Evolutionary conservation across 768 basidiomycete species (phyloP).

Genomic region (Naematelia encephala): DNA sequence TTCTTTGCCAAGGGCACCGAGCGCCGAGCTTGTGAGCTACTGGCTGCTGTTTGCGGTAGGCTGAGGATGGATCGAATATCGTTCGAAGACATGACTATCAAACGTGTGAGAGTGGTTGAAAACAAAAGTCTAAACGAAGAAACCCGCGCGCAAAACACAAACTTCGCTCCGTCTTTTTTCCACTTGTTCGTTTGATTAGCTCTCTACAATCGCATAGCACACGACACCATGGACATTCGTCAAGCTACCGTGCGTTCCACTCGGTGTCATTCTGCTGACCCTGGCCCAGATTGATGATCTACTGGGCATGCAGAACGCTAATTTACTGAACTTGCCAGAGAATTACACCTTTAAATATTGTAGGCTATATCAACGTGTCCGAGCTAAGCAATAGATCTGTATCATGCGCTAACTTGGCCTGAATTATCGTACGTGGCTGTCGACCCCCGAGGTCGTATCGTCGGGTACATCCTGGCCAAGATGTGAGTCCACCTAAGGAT

Average conservation of each 20-base stretch:
- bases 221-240: conserved; percentile 55
- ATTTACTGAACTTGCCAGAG: conserved; percentile 88
- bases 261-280: neutral
- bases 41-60: conserved; percentile 51
- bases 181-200: too few species aligned
- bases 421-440: conserved; percentile 90
- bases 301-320: conserved; percentile 88
- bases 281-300: conserved; percentile 72
- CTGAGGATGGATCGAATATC: conserved; percentile 83
- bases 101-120: neutral
- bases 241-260: conserved; percentile 50
- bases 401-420: conserved; percentile 88
- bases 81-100: conserved; percentile 54
- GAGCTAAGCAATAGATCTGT: conserved; percentile 63
- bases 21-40: neutral
- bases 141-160: too few species aligned
- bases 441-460: conserved; percentile 79
- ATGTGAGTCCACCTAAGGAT: conserved; percentile 60
- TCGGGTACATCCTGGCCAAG: conserved; percentile 93
- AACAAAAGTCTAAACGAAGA: conserved; percentile 1
- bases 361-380: conserved; percentile 53
- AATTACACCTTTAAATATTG: conserved; percentile 66
- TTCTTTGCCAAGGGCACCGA: conserved; percentile 50
- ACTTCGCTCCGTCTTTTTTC: too few species aligned
- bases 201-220: too few species aligned